Evolutionary conservation across 805 yeast genomes (phyloP), one percentile per base, ranked within the genome.

Genomic region (Kodamaea kakaduensis): DNA sequence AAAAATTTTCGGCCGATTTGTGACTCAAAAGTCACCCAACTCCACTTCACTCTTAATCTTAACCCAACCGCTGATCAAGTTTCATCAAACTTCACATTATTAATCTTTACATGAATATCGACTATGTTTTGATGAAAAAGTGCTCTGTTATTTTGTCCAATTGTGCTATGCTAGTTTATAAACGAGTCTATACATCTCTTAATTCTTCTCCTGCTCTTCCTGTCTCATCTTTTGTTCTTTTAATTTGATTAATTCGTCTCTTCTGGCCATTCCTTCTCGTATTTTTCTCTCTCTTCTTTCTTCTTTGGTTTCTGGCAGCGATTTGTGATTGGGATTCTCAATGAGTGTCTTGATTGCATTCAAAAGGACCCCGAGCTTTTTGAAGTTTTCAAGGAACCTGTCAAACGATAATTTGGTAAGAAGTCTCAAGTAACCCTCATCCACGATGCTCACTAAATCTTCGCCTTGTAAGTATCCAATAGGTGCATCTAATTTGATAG

Each of bases 401-500:
- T 76, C 83, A 7, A 62, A 47, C 0, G 89, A 75, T 32, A 84
- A 54, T 21, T 59, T 58, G 15, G 82, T 77, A 5, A 81, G 53
- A 25, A 75, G 48, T 8, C 61, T 39, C 17, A 85, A 53, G 46
- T 84, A 83, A 4, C 65, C 58, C 16, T 64, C 61, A 16, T 62
- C 49, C 0, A 84, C 93, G 31, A 80, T 55, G 9, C 71, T 46
- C 1, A 56, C 48, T 14, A 70, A 44, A 9, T 49, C 37, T 1
- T 58, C 58, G 1, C 45, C 48, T 4, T 59, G 51, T 9, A 70
- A 54, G 46, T 59, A 75, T 0, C 89, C 96, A 20, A 86, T 73
- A 1, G 96, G 96, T 0, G 80, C 67, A 52, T 87, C 95, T 16
- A 87, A 55, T 42, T 76, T 75, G 38, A 87, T 78, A 4, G 86